Base-by-base conservation (phyloP, 306 rosid species). In the Vicia faba region DNA sequence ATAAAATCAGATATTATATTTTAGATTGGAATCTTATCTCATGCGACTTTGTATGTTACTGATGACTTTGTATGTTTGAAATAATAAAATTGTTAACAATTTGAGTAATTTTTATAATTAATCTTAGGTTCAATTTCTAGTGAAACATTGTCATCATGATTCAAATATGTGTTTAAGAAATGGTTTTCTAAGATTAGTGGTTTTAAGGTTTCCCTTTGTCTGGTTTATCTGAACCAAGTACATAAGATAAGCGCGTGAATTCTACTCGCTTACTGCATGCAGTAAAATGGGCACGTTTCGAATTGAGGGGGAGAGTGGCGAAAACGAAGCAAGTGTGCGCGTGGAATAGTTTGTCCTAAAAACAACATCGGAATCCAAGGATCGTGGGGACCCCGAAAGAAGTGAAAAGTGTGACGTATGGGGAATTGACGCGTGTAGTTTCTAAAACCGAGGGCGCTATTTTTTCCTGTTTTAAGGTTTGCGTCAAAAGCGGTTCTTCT, bases 361-460 rank as follows among this genome's bases (percentile, higher is more conserved):
- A 75, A 83, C 9, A 4, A 12, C 54, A 13, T 56, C 16, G 25
- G 70, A 0, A 68, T 77, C 81, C 85, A n/a, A 70, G 78, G 82
- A 77, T 86, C 72, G 68, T 78, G 23, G 23, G 23, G 23, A 1
- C 2, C 23, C 23, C 23, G 23, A 20, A 20, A 20, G 23, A 20
- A 20, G 23, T 20, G 23, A 20, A 20, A 20, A 20, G 81, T 55
- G 61, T 38, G 49, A 72, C 86, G 62, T 76, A 78, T 81, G 28
- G 60, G 64, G 23, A 53, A 50, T 4, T 3, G 80, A 59, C 95
- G 78, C 89, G 81, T 78, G 2, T 26, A 4, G 11, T 19, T 36
- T 5, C 2, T 8, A 48, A 83, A 76, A 83, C 82, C 85, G 48
- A 75, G 84, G 84, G 82, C 90, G 78, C 64, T 5, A 54, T 58